These are phyloP conservation scores for Suillus hirtellus DNA, from an alignment of 768 basidiomycete species.

Conservation along the genomic window DNA sequence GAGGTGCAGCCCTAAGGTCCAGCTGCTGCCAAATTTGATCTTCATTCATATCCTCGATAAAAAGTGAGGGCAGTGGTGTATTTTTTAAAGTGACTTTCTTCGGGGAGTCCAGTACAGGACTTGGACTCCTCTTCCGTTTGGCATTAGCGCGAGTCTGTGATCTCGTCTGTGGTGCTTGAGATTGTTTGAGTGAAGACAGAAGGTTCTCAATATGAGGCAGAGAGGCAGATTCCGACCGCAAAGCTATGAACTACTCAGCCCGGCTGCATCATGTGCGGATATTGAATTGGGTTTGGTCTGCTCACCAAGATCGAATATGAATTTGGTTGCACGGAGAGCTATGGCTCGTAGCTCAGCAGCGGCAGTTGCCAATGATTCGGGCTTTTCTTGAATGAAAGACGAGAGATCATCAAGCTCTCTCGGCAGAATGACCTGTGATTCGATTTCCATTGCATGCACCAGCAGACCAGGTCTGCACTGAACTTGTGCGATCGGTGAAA, in stretches of 20 bases:
- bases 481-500: not conserved
- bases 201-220: slow-evolving; percentile 64
- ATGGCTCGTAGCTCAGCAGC: slow-evolving; percentile 53
- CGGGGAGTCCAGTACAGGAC: slow-evolving; percentile 33
- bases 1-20: slow-evolving; percentile 71
- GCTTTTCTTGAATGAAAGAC: slow-evolving; percentile 51
- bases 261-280: slow-evolving; percentile 5
- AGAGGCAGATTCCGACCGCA: slow-evolving; percentile 67
- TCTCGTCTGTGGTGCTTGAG: slow-evolving; percentile 72
- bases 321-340: slow-evolving; percentile 70
- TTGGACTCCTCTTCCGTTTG: slow-evolving; percentile 44
- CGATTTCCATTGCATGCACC: slow-evolving; percentile 14
- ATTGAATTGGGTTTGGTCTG: slow-evolving; percentile 12
- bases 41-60: slow-evolving; percentile 73
- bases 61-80: slow-evolving; percentile 79
- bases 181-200: slow-evolving; percentile 65
- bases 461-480: no score
- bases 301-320: slow-evolving; percentile 75
- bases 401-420: slow-evolving; percentile 52
- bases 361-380: slow-evolving; percentile 57
- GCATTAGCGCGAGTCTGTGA: slow-evolving; percentile 51
- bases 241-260: slow-evolving; percentile 41
- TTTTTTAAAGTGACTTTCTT: slow-evolving; percentile 39
- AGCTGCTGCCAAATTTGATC: slow-evolving; percentile 95
- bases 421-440: slow-evolving; percentile 29